Evolutionary conservation across 2,329 filamentous ascomycete genomes (phyloP), one percentile per base, ranked within the genome.

Genomic region (Trichoderma sp.): DNA sequence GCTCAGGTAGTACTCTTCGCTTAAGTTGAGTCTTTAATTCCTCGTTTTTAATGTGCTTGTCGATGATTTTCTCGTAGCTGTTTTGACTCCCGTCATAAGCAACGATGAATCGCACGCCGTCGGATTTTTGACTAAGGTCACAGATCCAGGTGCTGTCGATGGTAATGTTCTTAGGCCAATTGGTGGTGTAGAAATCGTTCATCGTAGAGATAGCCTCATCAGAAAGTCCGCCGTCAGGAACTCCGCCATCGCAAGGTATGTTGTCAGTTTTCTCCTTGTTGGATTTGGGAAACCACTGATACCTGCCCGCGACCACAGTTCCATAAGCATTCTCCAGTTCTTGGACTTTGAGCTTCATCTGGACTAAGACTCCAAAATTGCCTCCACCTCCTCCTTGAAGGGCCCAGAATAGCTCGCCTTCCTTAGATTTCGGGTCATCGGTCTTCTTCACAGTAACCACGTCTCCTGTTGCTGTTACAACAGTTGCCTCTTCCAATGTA

Each of bases 401-500:
- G 12, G 50, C 67, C 53, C 53, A 60, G 24, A 71, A 56, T 1
- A 59, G 29, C n/a, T 71, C 59, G 21, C 53, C 67, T 35, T 71
- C 35, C 31, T 24, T 41, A 21, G 67, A 71, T 2, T 35, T 60
- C 12, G 65, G 66, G 0, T 80, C 75, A 59, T 79, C 78, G 0
- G 12, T 60, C 0, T 77, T 33, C 68, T 56, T 69, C 2, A 83
- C 80, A 4, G 75, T 79, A 8, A 80, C 73, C 0, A 77, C 8
- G 0, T 77, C 33, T 14, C 79, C 80, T 31, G 79, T 73, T 8
- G 80, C 80, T 4, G 82, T 83, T 1, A 85, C 83, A 21, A 85
- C 76, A 0, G 79, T 84, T 2, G 80, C 81, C 76, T 84, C 80
- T 2, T 79, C 76, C 4, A 85, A 83, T 81, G 72, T 69, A 31